Conservation (phyloP, 768 basidiomycete species). For the Auriscalpium orientale region DNA sequence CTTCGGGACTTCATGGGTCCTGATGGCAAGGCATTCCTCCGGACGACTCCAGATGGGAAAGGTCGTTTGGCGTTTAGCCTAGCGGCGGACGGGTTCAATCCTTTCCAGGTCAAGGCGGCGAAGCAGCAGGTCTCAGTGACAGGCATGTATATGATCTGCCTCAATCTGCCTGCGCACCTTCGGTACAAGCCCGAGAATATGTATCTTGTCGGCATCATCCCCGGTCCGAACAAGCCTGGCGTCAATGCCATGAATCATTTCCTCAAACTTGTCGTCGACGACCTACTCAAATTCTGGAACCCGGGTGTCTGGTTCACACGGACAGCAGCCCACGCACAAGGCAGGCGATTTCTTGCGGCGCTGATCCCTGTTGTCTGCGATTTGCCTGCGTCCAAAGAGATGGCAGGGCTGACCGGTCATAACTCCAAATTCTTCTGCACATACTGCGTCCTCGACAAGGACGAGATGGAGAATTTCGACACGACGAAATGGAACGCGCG, state of each 20-base stretch:
- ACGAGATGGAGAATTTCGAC: conserved; percentile 24
- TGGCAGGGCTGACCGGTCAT: background rate
- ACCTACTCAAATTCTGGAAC: conserved; percentile 27
- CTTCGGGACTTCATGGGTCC: background rate
- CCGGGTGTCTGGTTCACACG: conserved; percentile 22
- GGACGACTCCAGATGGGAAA: background rate
- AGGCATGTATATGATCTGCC: conserved; percentile 25
- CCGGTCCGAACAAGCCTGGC: conserved; percentile 32
- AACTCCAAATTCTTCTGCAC: background rate
- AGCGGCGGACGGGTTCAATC: conserved; percentile 30
- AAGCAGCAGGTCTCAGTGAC: conserved; percentile 19
- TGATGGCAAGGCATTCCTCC: background rate
- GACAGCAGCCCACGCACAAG: conserved; percentile 11
- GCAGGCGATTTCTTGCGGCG: background rate
- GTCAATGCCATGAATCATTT: conserved; percentile 29
- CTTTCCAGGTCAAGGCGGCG: conserved; percentile 22
- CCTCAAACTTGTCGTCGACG: conserved; percentile 30
- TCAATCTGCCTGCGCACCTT: conserved; percentile 30
- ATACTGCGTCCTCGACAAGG: background rate
- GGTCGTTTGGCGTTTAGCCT: conserved; percentile 24
- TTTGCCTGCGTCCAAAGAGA: background rate
- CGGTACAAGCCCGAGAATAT: conserved; percentile 32
- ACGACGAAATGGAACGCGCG: conserved; percentile 22
- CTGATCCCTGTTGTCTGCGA: background rate
- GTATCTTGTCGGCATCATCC: conserved; percentile 33